These are phyloP conservation scores for Periconia sp. DNA, from an alignment of 2,329 filamentous ascomycete species.

Conservation along the genomic window DNA sequence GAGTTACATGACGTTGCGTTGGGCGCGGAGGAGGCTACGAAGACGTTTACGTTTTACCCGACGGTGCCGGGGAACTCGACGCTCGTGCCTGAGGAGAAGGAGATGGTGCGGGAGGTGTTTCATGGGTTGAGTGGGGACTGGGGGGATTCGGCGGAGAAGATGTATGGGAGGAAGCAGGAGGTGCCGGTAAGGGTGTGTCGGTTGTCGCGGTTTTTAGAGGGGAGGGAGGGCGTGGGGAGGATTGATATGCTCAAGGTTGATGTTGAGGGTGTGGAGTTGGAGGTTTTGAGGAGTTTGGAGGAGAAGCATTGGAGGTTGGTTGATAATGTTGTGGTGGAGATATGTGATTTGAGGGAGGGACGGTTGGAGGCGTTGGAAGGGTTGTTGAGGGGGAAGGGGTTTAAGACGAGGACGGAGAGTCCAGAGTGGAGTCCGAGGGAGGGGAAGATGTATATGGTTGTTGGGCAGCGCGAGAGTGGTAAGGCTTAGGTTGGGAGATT, in stretches of 20 bases:
- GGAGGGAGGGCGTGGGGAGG: neutral
- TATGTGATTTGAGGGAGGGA: neutral
- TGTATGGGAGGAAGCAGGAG: neutral
- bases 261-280: neutral
- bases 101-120: neutral
- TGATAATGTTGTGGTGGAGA: neutral
- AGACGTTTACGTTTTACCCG: neutral
- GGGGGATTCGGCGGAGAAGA: neutral
- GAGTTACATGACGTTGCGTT: neutral
- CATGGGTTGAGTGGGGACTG: neutral
- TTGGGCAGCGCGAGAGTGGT: neutral
- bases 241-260: neutral
- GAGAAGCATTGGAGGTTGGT: neutral
- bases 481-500: neutral
- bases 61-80: neutral
- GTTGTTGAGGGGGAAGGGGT: neutral
- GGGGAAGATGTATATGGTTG: neutral
- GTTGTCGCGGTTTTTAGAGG: neutral
- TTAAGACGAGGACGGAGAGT: neutral
- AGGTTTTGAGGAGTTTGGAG: neutral
- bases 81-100: neutral
- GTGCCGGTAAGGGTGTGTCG: neutral
- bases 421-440: neutral
- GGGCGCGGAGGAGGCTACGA: neutral
- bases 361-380: neutral